Evolutionary conservation across 176 grass and related monocot species (phyloP).

Genomic region (Guadua angustifolia): DNA sequence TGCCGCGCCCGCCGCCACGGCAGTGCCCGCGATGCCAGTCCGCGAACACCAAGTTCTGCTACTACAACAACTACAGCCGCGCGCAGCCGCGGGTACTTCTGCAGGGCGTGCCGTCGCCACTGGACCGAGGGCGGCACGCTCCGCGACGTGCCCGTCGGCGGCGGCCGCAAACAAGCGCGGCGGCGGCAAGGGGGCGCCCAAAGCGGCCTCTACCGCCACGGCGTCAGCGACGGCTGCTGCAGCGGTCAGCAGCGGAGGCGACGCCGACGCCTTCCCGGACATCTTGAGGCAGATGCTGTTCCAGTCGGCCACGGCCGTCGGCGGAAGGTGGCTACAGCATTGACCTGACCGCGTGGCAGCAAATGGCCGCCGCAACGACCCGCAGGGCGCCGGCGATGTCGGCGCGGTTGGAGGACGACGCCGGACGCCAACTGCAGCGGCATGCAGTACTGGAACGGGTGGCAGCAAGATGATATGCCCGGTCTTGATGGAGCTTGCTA

Average conservation of each 20-base stretch:
- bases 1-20: conserved; percentile 63
- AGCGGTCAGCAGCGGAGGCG: neutral
- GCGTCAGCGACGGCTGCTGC: neutral
- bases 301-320: conserved; percentile 16
- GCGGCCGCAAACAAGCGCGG: conserved; percentile 81
- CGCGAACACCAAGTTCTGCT: conserved; percentile 94
- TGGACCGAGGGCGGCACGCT: conserved; percentile 93
- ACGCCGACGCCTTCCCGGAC: conserved; percentile 57
- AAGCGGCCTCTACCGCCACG: neutral
- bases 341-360: conserved; percentile 56
- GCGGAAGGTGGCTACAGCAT: conserved; percentile 42
- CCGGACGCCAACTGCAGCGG: conserved; percentile 43
- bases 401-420: conserved; percentile 20
- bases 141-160: conserved; percentile 90
- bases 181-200: conserved; percentile 15
- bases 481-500: conserved; percentile 46
- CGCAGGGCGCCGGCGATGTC: conserved; percentile 10
- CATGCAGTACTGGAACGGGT: conserved; percentile 53
- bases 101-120: conserved; percentile 80
- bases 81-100: conserved; percentile 85
- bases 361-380: conserved; percentile 32
- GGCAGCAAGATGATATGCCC: conserved; percentile 46
- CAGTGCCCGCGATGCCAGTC: conserved; percentile 83
- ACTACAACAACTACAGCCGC: conserved; percentile 98
- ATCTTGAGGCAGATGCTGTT: conserved; percentile 61